Evolutionary conservation across 1,139 yeast genomes (phyloP).

Genomic region (Magnusiomyces suaveolens): DNA sequence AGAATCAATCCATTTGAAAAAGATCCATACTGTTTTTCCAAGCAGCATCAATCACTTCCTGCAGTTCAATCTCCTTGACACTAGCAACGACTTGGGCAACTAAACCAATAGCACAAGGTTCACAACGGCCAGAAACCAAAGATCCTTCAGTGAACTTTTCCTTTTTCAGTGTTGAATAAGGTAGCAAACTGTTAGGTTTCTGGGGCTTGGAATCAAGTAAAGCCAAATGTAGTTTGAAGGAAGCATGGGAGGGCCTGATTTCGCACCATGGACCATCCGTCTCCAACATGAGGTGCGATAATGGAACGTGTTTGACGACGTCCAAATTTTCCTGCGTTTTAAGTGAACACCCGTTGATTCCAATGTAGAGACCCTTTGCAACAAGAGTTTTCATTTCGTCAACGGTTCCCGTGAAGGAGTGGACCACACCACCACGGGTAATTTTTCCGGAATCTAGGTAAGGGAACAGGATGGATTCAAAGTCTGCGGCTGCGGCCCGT

Average conservation of each 20-base stretch:
- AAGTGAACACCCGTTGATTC: conserved; percentile 88
- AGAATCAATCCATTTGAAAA: conserved; percentile 34
- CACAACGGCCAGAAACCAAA: conserved; percentile 76
- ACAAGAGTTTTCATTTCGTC: conserved; percentile 48
- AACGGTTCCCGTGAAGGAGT: conserved; percentile 83
- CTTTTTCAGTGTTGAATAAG: conserved; percentile 55
- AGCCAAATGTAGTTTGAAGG: conserved; percentile 40
- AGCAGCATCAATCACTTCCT: conserved; percentile 48
- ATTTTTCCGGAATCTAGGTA: conserved; percentile 25
- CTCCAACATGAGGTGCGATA: conserved; percentile 64
- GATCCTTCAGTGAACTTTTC: conserved; percentile 44
- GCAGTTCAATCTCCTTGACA: conserved; percentile 43
- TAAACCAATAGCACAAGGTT: conserved; percentile 75
- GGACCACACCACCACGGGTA: conserved; percentile 60
- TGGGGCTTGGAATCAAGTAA: conserved; percentile 38
- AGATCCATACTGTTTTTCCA: conserved; percentile 55
- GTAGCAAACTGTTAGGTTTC: conserved; percentile 34
- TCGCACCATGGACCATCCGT: conserved; percentile 99
- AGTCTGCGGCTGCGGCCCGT: conserved; percentile 82
- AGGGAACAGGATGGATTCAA: conserved; percentile 51
- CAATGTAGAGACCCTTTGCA: conserved; percentile 55
- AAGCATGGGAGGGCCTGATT: conserved; percentile 71
- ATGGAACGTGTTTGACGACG: conserved; percentile 59
- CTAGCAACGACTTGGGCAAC: conserved; percentile 72
- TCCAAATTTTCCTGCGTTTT: conserved; percentile 63